phyloP scores from a whole-genome alignment of 2,329 filamentous ascomycete genomes.

The Fusarium chlamydosporum region DNA sequence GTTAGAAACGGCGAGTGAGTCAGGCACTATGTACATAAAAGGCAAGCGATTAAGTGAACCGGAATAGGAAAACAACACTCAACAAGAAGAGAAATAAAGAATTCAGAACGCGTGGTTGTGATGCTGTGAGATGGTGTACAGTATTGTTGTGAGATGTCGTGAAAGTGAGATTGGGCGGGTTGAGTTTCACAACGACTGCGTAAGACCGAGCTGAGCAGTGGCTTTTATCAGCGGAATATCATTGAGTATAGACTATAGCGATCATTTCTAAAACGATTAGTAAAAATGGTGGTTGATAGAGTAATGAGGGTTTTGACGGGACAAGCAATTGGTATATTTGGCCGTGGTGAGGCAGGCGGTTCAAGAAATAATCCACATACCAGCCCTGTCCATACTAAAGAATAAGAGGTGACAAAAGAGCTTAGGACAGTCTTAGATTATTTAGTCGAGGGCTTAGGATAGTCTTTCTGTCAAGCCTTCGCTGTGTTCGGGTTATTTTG shows the following conservation, averaged over 20 bases:
- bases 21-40: constrained; percentile 15
- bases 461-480: too few species aligned
- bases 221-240: too few species aligned
- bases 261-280: rapidly evolving
- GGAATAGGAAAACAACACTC: neutral
- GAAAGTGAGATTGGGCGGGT: constrained; percentile 28
- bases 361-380: too few species aligned
- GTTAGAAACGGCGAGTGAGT: constrained; percentile 36
- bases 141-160: constrained; percentile 13
- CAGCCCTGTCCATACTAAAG: too few species aligned
- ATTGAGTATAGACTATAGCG: too few species aligned
- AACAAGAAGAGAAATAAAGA: neutral
- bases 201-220: neutral
- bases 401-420: too few species aligned
- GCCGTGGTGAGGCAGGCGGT: neutral
- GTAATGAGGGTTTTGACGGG: neutral
- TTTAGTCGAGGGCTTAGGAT: too few species aligned
- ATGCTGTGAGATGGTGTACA: constrained; percentile 30
- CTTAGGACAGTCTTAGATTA: too few species aligned
- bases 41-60: neutral
- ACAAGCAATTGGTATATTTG: neutral
- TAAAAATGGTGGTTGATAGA: rapidly evolving
- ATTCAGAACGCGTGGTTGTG: constrained; percentile 1
- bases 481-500: too few species aligned
- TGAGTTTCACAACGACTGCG: constrained; percentile 16